A percentile compares a stretch with the other conserved stretches of the same genome.
Evolutionary conservation across 2,329 filamentous ascomycete genomes (phyloP).

Genomic region (Acrocalymma vagum): DNA sequence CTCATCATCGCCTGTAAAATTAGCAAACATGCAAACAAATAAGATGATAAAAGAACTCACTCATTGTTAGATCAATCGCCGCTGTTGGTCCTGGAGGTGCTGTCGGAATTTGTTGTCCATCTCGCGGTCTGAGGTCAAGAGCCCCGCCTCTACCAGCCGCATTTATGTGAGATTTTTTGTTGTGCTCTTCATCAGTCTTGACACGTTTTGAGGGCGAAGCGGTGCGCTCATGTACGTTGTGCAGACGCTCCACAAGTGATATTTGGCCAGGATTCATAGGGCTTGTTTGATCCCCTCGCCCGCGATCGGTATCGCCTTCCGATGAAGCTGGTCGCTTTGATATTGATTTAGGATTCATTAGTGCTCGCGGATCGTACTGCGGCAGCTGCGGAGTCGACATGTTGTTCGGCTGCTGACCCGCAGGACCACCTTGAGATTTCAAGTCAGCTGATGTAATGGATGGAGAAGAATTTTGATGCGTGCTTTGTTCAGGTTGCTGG

Average conservation of each 20-base stretch:
- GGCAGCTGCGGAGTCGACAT: slow-evolving; percentile 15
- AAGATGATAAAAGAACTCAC: slow-evolving; percentile 22
- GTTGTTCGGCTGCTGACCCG: slow-evolving; percentile 13
- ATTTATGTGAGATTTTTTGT: slow-evolving; percentile 24
- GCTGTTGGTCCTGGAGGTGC: slow-evolving; percentile 11
- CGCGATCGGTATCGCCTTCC: slow-evolving; percentile 27
- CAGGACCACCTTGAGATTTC: slow-evolving; percentile 21
- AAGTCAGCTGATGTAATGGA: slow-evolving; percentile 6
- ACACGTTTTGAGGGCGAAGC: slow-evolving; percentile 56
- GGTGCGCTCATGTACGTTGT: slow-evolving; percentile 75
- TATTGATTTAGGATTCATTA: slow-evolving; percentile 44
- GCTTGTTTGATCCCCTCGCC: slow-evolving; percentile 31
- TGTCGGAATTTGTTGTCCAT: slow-evolving; percentile 7
- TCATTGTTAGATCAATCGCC: slow-evolving; percentile 46
- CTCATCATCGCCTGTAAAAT: slow-evolving; percentile 61
- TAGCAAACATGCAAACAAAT: slow-evolving; percentile 15
- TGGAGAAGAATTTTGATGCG: no score
- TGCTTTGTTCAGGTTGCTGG: no score
- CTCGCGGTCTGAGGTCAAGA: slow-evolving; percentile 55
- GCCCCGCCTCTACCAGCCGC: slow-evolving; percentile 33
- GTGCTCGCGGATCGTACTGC: slow-evolving; percentile 35
- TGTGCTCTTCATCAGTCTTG: slow-evolving; percentile 33
- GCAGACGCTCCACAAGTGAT: slow-evolving; percentile 76
- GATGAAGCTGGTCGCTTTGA: slow-evolving; percentile 41
- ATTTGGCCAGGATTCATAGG: slow-evolving; percentile 55